Base-by-base conservation (phyloP, 441 rosid genomes). In the Rhodomyrtus psidioides region DNA sequence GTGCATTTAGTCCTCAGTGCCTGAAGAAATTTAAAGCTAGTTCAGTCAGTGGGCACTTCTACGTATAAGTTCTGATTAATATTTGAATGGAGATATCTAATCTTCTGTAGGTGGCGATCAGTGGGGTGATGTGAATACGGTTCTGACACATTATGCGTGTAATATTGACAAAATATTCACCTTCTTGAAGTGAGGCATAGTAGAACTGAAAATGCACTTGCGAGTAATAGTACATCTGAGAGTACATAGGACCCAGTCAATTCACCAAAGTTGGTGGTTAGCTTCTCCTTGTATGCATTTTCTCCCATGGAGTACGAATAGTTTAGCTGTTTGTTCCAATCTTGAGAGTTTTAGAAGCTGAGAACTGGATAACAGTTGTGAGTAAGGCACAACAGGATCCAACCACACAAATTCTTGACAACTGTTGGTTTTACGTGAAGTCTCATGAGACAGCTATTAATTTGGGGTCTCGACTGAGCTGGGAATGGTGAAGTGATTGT, bases 111-210 rank as follows among this genome's bases (percentile, higher is more conserved):
- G 34, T 34, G 34, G 34, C 34, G 34, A 34, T 34, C 34, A 34
- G 4, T 34, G 34, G 34, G 34, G 34, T 34, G 34, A 34, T 34
- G 34, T 34, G 34, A 34, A 34, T 34, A n/a, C n/a, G 34, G 2
- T 4, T 34, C 34, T 34, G 34, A 34, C 34, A 34, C 34, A 34
- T 34, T 2, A 34, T 34, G 34, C 34, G 34, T 34, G 4, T 34
- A 34, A 34, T 19, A 34, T 65, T 19, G 76, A 65, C 13, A 39
- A 17, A 83, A 53, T 79, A n/a, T 51, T 82, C 49, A 70, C 79
- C 79, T 70, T 39, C n/a, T 85, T 28, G 14, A 87, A 86, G 90
- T 87, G 96, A 95, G 99, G 99, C 84, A 81, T 91, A 83, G 91
- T 26, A 57, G 62, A 24, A 30, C 14, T 17, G 24, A 30, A 39